Base-by-base conservation (phyloP, 2,329 filamentous ascomycete genomes). In the Arthrinium phaeospermum region DNA sequence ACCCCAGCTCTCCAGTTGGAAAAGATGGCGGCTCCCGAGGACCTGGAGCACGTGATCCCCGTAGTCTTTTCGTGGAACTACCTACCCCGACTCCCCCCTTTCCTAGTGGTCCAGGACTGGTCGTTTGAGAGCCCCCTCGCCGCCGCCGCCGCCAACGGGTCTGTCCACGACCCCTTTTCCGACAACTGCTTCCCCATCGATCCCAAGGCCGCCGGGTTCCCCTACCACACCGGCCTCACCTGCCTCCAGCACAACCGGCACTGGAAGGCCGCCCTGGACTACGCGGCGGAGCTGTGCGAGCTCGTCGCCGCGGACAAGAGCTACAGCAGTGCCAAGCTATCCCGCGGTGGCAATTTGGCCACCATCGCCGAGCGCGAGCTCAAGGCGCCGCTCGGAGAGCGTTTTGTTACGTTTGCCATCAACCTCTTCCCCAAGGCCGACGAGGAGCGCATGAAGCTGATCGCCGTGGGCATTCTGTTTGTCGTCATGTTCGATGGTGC, bases 371-470 rank as follows among this genome's bases (percentile, higher is more conserved):
- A 67, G 64, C 64, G 64, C 22, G 64, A 67, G 16, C 64, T 67
- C 3, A 13, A 14, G 22, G 34, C 64, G 22, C 64, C 64, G 19
- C 37, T 67, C 8, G 64, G 64, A 4, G 64, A 67, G 64, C 64
- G 64, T 16, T 67, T 67, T 24, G 64, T 67, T 22, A 67, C 64
- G 6, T 67, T 67, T 14, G 64, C 64, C 64, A 67, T 67, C 64
- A 67, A 67, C 24, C 64, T 67, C 37, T 67, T 67, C 24, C 64
- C 64, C 64, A 41, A 44, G 37, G 64, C 64, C 10, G 64, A 67
- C 37, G 64, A 67, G 24, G 64, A 67, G 64, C 37, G 64, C 64
- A 67, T 67, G 64, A 67, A 67, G 64, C 64, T 67, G 64, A 67
- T 67, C 6, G 64, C 64, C 22, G 64, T 67, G 37, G 64, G 64